Evolutionary conservation across 129 eudicot genomes (phyloP).

Genomic region (Arctium minus): DNA sequence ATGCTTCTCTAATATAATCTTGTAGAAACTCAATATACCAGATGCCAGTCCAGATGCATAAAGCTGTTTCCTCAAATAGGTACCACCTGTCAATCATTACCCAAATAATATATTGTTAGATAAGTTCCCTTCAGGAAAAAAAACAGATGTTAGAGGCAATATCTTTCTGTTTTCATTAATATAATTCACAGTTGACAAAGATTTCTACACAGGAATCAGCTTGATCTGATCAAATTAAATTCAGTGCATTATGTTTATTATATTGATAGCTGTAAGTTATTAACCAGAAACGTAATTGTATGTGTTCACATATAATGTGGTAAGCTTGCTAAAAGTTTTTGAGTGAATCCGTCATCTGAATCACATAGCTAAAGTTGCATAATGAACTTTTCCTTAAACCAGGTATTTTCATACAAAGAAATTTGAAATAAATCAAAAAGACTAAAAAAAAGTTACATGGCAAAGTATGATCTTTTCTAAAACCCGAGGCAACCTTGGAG

Average conservation of each 20-base stretch:
- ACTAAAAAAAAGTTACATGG: no score
- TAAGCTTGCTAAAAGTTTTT: no score
- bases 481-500: no score
- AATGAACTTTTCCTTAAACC: no score
- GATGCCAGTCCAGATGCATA: conserved; percentile 71
- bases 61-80: conserved; percentile 54
- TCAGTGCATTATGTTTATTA: neutral
- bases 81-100: conserved; percentile 54
- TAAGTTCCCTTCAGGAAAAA: neutral
- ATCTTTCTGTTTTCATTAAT: neutral
- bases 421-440: no score
- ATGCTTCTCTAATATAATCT: conserved; percentile 45
- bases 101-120: neutral
- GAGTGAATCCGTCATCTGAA: no score
- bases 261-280: neutral
- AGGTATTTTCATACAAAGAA: no score
- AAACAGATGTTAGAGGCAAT: neutral
- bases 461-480: no score
- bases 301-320: neutral
- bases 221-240: neutral
- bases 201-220: neutral
- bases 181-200: neutral
- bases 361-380: no score
- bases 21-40: conserved; percentile 58
- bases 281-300: neutral